phyloP scores from a whole-genome alignment of 768 basidiomycete genomes.

The Xanthoconium stramineum region DNA sequence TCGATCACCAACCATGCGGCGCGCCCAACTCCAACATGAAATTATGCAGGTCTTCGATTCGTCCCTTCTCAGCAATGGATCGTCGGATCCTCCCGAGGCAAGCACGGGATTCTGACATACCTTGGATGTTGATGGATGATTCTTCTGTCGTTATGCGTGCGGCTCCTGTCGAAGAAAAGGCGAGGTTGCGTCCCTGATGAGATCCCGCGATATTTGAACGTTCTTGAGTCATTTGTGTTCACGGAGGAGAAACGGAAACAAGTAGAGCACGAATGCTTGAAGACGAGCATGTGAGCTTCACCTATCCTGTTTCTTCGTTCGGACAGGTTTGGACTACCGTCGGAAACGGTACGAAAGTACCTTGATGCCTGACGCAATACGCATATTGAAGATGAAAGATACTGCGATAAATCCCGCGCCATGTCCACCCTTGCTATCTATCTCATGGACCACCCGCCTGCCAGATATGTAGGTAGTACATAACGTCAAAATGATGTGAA shows the following conservation, averaged over 20 bases:
- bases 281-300: slow-evolving; percentile 73
- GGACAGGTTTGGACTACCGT: too few species aligned
- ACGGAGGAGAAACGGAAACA: slow-evolving; percentile 55
- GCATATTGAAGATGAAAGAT: slow-evolving; percentile 22
- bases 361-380: slow-evolving; percentile 31
- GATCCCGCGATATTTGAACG: slow-evolving; percentile 77
- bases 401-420: slow-evolving; percentile 14
- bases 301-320: background rate
- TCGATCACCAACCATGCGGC: slow-evolving; percentile 73
- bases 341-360: slow-evolving; percentile 17
- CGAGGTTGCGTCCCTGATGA: slow-evolving; percentile 57
- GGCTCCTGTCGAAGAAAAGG: slow-evolving; percentile 63
- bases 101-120: slow-evolving; percentile 39
- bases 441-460: too few species aligned
- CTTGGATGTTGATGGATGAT: slow-evolving; percentile 79
- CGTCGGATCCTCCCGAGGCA: slow-evolving; percentile 9
- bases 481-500: too few species aligned
- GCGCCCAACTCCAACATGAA: slow-evolving; percentile 80
- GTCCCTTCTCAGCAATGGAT: slow-evolving; percentile 64
- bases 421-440: too few species aligned
- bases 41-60: slow-evolving; percentile 87
- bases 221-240: slow-evolving; percentile 67
- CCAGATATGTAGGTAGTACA: too few species aligned
- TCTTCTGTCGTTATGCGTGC: slow-evolving; percentile 78
- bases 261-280: slow-evolving; percentile 66